phyloP scores from a whole-genome alignment of 2,329 filamentous ascomycete genomes.

The Fusarium proliferatum region DNA sequence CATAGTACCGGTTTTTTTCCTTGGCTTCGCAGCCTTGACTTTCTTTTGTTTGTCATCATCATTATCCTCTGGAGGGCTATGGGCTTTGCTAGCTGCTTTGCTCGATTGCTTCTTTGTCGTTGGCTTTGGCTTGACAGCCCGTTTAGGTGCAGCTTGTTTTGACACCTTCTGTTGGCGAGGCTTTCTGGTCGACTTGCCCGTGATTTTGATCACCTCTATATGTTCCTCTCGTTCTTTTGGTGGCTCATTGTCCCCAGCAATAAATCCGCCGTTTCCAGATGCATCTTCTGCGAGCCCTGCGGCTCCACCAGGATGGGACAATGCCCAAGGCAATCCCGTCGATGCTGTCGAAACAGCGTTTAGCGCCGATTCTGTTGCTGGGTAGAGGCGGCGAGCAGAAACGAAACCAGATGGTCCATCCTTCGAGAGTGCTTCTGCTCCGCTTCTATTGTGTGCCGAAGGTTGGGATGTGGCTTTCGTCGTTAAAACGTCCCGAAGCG shows the following conservation, averaged over 20 bases:
- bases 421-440: constrained; percentile 51
- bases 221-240: constrained; percentile 19
- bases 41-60: constrained; percentile 51
- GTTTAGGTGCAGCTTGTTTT: constrained; percentile 29
- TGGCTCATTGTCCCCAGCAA: neutral
- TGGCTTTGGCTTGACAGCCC: constrained; percentile 3
- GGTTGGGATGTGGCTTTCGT: constrained; percentile 50
- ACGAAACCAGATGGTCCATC: constrained; percentile 54
- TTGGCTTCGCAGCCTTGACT: constrained; percentile 26
- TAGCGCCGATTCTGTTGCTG: constrained; percentile 45
- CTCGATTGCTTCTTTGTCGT: neutral
- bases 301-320: neutral
- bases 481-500: constrained; percentile 60
- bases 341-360: neutral
- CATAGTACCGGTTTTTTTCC: constrained; percentile 43
- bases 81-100: neutral
- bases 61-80: neutral
- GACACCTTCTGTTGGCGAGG: constrained; percentile 31
- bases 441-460: constrained; percentile 51
- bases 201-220: constrained; percentile 41
- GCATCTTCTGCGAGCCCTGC: neutral
- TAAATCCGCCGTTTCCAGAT: neutral
- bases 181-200: constrained; percentile 27
- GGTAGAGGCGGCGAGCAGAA: constrained; percentile 54
- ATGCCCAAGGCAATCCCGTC: neutral